phyloP scores from a whole-genome alignment of 768 basidiomycete species.

The Thelephora ganbajun region DNA sequence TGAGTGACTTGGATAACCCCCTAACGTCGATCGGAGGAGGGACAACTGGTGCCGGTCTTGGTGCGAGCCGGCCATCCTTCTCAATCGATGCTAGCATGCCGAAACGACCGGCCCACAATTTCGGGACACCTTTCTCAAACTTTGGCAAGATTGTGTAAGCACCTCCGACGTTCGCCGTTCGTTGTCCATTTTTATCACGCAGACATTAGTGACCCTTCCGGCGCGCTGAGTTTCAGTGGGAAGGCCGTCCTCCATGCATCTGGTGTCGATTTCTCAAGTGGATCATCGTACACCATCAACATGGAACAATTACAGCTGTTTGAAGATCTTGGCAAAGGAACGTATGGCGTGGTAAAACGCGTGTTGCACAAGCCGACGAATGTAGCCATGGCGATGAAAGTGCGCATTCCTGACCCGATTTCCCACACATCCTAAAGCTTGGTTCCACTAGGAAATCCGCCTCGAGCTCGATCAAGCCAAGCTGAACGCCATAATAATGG shows the following conservation, averaged over 20 bases:
- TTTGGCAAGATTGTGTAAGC: conserved; percentile 90
- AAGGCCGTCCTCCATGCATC: conserved; percentile 87
- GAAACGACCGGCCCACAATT: conserved; percentile 21
- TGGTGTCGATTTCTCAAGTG: conserved; percentile 83
- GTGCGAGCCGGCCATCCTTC: conserved; percentile 46
- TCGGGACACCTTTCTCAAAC: conserved; percentile 77
- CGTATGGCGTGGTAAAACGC: conserved; percentile 95
- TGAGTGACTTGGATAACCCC: conserved; percentile 36
- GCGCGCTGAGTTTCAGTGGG: conserved; percentile 85
- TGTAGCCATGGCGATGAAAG: conserved; percentile 99
- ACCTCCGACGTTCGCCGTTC: conserved; percentile 3
- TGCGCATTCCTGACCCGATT: conserved; percentile 17
- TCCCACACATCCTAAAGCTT: not conserved
- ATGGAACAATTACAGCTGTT: conserved; percentile 85
- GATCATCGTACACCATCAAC: conserved; percentile 84
- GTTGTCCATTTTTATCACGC: conserved; percentile 3
- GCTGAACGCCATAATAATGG: conserved; percentile 95
- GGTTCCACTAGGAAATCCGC: conserved; percentile 72
- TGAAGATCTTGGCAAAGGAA: conserved; percentile 91
- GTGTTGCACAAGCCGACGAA: conserved; percentile 91
- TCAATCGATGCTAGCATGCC: conserved; percentile 17
- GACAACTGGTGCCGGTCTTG: conserved; percentile 54
- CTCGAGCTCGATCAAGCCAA: conserved; percentile 89
- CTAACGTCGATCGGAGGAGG: conserved; percentile 31
- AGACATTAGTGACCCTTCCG: conserved; percentile 72